phyloP scores from a whole-genome alignment of 129 eudicot genomes.

The Rutidosis leptorrhynchoides region DNA sequence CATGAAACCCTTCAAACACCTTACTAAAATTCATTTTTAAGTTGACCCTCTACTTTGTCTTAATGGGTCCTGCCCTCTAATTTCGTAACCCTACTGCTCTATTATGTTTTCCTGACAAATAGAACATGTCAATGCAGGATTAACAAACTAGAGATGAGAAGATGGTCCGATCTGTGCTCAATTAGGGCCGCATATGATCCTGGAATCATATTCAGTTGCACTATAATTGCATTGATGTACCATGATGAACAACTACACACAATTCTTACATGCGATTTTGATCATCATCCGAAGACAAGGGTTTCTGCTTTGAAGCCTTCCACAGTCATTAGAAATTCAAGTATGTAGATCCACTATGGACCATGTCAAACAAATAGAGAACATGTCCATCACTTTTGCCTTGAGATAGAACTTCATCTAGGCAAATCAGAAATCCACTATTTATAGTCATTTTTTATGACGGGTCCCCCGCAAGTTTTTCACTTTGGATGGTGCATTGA shows the following conservation, averaged over 20 bases:
- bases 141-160: slow-evolving; percentile 9
- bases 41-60: too few species aligned
- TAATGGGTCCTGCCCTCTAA: neutral
- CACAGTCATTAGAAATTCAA: slow-evolving; percentile 16
- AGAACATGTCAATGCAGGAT: slow-evolving; percentile 11
- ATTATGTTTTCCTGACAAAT: slow-evolving; percentile 10
- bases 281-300: slow-evolving; percentile 14
- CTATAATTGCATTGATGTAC: slow-evolving; percentile 10
- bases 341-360: slow-evolving; percentile 24
- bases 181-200: slow-evolving; percentile 21
- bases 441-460: slow-evolving; percentile 1
- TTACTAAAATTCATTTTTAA: too few species aligned
- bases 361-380: slow-evolving; percentile 15
- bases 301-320: slow-evolving; percentile 13
- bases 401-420: slow-evolving; percentile 7
- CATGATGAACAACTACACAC: slow-evolving; percentile 14
- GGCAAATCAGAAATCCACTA: too few species aligned
- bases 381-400: slow-evolving; percentile 13
- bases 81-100: neutral
- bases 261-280: slow-evolving; percentile 1
- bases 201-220: slow-evolving; percentile 21
- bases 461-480: neutral
- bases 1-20: too few species aligned
- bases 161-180: slow-evolving; percentile 18
- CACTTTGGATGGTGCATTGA: neutral